Percentiles rank a stretch among this genome's conserved stretches.
These are phyloP conservation scores for Schizosaccharomyces versatilis DNA, from an alignment of 1,139 yeast genomes.

Conservation along the genomic window DNA sequence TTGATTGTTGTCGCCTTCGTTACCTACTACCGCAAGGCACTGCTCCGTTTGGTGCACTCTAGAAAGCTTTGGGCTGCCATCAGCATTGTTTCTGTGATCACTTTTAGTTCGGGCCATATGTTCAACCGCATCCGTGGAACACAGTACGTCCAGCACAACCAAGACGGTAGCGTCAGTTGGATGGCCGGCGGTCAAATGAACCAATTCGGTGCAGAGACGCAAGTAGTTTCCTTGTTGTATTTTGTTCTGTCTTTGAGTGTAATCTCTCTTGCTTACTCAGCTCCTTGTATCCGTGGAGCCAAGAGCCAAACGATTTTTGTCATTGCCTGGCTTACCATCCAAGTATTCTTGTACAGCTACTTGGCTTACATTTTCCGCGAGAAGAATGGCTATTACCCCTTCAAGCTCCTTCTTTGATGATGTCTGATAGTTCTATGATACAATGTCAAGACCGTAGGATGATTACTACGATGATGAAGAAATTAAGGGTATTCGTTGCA, in stretches of 20 bases:
- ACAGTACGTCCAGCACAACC: constrained; percentile 41
- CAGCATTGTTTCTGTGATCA: constrained; percentile 36
- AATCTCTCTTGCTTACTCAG: constrained; percentile 28
- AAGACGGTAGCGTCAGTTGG: constrained; percentile 37
- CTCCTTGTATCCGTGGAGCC: constrained; percentile 26
- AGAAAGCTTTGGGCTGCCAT: constrained; percentile 45
- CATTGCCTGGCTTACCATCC: constrained; percentile 21
- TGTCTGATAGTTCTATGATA: too few relatives aligned
- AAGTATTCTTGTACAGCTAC: constrained; percentile 29
- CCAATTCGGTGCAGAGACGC: constrained; percentile 73
- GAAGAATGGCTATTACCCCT: constrained; percentile 40
- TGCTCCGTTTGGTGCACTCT: constrained; percentile 20
- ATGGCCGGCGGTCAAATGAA: constrained; percentile 46
- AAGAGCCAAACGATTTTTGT: constrained; percentile 28
- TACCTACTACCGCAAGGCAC: constrained; percentile 18
- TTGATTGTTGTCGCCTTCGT: constrained; percentile 16
- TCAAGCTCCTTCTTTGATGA: constrained; percentile 18
- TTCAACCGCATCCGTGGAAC: constrained; percentile 64
- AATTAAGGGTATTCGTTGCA: too few relatives aligned
- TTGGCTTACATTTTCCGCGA: constrained; percentile 31
- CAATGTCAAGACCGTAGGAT: too few relatives aligned
- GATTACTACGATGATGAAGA: too few relatives aligned
- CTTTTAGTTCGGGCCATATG: constrained; percentile 83
- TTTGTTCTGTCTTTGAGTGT: constrained; percentile 14
- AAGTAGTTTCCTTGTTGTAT: constrained; percentile 25